These are phyloP conservation scores for Boeremia exigua DNA, from an alignment of 2,329 filamentous ascomycete species.

Conservation along the genomic window DNA sequence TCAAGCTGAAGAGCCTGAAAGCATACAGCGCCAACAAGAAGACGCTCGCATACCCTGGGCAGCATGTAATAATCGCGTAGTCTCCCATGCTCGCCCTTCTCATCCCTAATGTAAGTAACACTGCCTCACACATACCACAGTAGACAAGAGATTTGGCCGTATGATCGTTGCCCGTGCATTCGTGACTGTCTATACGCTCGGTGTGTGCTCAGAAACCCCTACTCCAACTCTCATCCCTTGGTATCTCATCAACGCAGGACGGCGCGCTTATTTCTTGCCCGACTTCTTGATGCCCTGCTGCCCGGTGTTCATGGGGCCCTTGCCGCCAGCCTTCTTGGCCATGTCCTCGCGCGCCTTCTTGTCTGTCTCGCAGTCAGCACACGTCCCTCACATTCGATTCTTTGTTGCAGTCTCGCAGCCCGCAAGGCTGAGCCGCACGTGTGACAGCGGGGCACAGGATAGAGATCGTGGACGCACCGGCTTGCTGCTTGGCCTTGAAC, in stretches of 20 bases:
- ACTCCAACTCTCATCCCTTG: conserved; percentile 32
- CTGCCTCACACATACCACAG: not conserved
- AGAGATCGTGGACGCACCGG: conserved; percentile 64
- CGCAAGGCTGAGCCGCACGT: not conserved
- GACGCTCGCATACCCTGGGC: not conserved
- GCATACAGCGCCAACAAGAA: conserved; percentile 1
- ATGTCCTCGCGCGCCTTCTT: conserved; percentile 70
- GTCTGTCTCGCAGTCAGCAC: conserved; percentile 42
- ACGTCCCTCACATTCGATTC: not conserved
- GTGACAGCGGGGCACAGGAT: not conserved
- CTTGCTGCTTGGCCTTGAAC: conserved; percentile 81
- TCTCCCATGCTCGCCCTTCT: not conserved
- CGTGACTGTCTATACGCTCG: conserved; percentile 19
- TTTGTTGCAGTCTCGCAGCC: not conserved
- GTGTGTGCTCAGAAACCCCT: conserved; percentile 21
- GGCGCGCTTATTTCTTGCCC: conserved; percentile 76
- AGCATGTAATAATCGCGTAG: conserved; percentile 5
- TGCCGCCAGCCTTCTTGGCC: conserved; percentile 81
- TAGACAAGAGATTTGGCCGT: not conserved
- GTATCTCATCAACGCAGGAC: conserved; percentile 26
- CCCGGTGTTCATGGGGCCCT: conserved; percentile 86
- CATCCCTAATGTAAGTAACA: not conserved
- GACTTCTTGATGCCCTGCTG: conserved; percentile 96
- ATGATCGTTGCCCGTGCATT: conserved; percentile 27
- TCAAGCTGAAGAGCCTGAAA: conserved; percentile 15